These are phyloP conservation scores for Neofusicoccum kwambonambiense DNA, from an alignment of 2,329 filamentous ascomycete genomes.

Conservation along the genomic window DNA sequence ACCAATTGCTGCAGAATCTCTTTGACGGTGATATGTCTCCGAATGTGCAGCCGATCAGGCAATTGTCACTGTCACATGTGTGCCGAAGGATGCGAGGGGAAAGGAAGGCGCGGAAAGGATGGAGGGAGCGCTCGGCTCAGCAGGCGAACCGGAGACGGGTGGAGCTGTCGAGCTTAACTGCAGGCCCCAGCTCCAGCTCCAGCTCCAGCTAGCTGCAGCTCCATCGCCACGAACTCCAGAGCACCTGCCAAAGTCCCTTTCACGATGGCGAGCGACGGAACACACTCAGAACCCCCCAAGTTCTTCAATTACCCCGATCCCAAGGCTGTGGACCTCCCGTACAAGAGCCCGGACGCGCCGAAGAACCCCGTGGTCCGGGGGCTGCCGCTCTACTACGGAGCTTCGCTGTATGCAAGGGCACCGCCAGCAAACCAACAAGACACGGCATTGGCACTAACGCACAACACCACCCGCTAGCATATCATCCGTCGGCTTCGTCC, in stretches of 20 bases:
- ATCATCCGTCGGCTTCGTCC: conserved; percentile 59
- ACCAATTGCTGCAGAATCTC: no score
- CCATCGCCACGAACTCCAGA: neutral
- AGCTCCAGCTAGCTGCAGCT: neutral
- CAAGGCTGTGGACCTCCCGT: conserved; percentile 32
- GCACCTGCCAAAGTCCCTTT: neutral
- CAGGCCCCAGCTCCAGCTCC: neutral
- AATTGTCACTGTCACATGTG: neutral
- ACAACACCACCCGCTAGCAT: conserved; percentile 48
- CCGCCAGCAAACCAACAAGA: conserved; percentile 5
- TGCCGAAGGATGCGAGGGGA: neutral
- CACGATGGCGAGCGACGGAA: neutral
- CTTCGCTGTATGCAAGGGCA: conserved; percentile 54
- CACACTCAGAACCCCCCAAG: neutral
- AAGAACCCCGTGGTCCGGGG: conserved; percentile 72
- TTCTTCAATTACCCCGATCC: conserved; percentile 36
- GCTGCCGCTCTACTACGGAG: conserved; percentile 59
- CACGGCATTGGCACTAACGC: conserved; percentile 1
- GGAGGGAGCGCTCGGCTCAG: neutral
- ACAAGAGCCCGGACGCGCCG: conserved; percentile 33
- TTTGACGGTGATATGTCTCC: no score
- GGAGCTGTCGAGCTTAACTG: neutral
- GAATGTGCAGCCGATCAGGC: no score
- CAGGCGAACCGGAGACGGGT: neutral
- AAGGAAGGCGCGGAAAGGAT: neutral